Base-by-base conservation (phyloP, 768 basidiomycete species). In the Termitomyces sp. region DNA sequence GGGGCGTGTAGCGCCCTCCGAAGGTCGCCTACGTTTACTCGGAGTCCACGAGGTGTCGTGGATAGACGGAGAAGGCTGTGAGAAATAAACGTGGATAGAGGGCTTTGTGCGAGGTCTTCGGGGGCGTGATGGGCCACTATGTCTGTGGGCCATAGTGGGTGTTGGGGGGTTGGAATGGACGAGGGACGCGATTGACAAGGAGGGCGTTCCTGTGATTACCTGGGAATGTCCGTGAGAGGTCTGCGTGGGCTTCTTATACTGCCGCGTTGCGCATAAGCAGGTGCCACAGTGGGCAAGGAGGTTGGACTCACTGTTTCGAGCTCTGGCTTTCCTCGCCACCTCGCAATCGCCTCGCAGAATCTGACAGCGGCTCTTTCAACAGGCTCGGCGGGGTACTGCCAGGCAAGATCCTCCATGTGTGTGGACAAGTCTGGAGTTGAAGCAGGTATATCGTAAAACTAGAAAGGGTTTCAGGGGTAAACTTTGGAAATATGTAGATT, bases 311-410 rank as follows among this genome's bases (percentile, higher is more conserved):
- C 89, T 3, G 85, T 87, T 71, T 90, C 88, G 8, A 94, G 78
- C 63, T 93, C 92, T 37, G 91, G 91, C 65, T 87, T 89, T 3
- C 91, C 91, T 63, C 90, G 75, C 92, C 91, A 94, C 53, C 80
- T 81, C 1, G 88, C 84, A 44, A 93, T 79, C 36, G 89, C 89
- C 66, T 94, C 91, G 65, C 86, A 91, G 65, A 90, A 94, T 50
- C 89, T 76, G 5, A 91, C 76, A 0, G 88, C 84, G 29, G 87
- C 85, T 20, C 90, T 79, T 65, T 94, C 91, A 16, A 92, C 81
- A 22, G 89, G 86, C 64, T 93, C 90, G 1, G 87, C 85, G 31
- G 92, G 90, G 67, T 86, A 93, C 63, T 84, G 82, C 83, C 86
- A 87, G 2, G 89, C 88, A 4, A 89, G 74, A 62, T 85, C 79